Base-by-base conservation (phyloP, 2,329 filamentous ascomycete genomes). In the Pseudocercospora pini-densiflorae region DNA sequence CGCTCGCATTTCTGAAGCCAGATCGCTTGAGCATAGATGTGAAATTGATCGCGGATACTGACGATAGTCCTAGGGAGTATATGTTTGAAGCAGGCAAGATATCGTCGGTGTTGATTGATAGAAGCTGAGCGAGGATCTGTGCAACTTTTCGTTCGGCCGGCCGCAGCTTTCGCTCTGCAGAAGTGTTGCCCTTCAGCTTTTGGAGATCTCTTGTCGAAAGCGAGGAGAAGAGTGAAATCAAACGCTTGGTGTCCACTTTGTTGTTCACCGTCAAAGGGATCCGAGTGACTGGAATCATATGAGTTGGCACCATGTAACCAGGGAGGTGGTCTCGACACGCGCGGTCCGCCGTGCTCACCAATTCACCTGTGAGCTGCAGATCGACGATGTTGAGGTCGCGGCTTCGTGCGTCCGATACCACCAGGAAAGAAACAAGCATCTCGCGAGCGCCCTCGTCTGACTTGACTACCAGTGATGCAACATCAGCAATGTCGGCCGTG, bases 241-340 rank as follows among this genome's bases (percentile, higher is more conserved):
- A 79, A 40, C 84, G 82, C 73, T 91, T 94, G 6, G 85, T 84
- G 73, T 97, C 93, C 0, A 91, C 90, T 76, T 97, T 97, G 79
- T 97, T 97, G 77, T 97, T 97, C 6, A 91, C 82, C 1, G 92
- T 96, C 0, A 97, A 82, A 0, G 94, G 94, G 62, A 97, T 88
- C 7, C 81, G 84, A 0, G 88, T 85, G 7, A 97, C 80, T 3
- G 86, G 86, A 24, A 97, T 81, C 65, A 96, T 88, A 74, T 95
- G 92, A 0, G 92, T 94, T 0, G 94, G 94, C 1, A 97, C 87
- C 94, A 97, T 97, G 77, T 97, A 97, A 0, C 85, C 86, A 0
- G 94, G 92, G 2, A 97, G 84, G 23, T 83, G 87, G 1, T 86
- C 81, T 36, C 86, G 86, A 71, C 93, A 97, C n/a, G 88, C 86